phyloP scores from a whole-genome alignment of 768 basidiomycete genomes.

The Leccinum imitatum region DNA sequence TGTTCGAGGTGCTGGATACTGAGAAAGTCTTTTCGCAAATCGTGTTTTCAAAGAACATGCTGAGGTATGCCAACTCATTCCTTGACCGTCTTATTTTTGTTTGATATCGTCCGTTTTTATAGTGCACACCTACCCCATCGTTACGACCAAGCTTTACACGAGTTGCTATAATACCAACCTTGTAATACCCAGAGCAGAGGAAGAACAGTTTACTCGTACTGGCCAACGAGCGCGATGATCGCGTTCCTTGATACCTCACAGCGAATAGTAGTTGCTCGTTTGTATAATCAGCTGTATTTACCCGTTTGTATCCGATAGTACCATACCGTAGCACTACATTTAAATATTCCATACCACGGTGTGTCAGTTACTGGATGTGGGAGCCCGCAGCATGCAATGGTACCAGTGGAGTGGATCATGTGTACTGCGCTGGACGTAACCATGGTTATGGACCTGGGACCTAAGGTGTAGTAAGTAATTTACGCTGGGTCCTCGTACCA shows the following conservation, averaged over 20 bases:
- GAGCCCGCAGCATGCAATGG: neutral
- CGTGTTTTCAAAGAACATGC: conserved; percentile 80
- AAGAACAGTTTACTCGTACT: neutral
- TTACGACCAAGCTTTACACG: conserved; percentile 74
- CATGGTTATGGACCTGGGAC: neutral
- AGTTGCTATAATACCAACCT: conserved; percentile 47
- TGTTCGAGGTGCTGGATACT: conserved; percentile 77
- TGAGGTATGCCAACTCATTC: conserved; percentile 49
- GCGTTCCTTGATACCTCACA: conserved; percentile 12
- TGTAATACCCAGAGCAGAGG: conserved; percentile 2
- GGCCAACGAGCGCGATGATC: neutral
- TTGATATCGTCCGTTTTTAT: conserved; percentile 6
- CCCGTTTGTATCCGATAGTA: conserved; percentile 16
- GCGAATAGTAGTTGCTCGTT: neutral
- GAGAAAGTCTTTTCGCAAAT: conserved; percentile 79
- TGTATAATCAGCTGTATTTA: conserved; percentile 11
- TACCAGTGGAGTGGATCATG: neutral
- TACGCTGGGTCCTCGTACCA: neutral
- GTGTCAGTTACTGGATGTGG: neutral
- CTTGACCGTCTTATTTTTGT: neutral
- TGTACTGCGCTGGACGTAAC: neutral
- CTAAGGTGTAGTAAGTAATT: neutral
- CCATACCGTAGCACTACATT: neutral
- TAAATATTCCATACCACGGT: neutral
- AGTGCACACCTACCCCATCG: conserved; percentile 80